These are phyloP conservation scores for Coniferiporia sulphurascens DNA, from an alignment of 1,284 basidiomycete genomes.

Conservation along the genomic window DNA sequence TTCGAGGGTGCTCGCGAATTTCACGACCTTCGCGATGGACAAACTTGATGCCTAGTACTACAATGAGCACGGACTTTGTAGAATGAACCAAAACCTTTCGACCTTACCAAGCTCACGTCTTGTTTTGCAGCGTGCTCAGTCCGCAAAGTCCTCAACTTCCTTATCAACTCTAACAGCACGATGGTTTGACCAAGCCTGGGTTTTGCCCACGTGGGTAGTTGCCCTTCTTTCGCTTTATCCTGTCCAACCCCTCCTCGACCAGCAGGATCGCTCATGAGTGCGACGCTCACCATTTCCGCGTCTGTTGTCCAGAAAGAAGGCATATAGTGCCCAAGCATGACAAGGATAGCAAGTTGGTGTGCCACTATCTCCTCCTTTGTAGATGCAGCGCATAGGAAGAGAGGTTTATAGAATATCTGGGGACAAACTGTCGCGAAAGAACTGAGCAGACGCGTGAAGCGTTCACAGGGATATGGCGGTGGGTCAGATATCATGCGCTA, in stretches of 20 bases:
- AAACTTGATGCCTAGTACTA: conserved; percentile 29
- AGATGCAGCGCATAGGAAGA: conserved; percentile 67
- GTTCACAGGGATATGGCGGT: conserved; percentile 39
- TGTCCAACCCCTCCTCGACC: conserved; percentile 26
- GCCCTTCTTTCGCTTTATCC: conserved; percentile 27
- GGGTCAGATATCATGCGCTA: conserved; percentile 46
- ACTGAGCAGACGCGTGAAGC: conserved; percentile 46
- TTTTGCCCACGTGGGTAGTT: conserved; percentile 34
- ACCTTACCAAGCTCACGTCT: conserved; percentile 20
- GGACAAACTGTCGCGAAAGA: conserved; percentile 50
- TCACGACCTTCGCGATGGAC: conserved; percentile 34
- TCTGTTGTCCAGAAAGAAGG: conserved; percentile 67
- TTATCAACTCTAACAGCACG: conserved; percentile 59
- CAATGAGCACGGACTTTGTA: background rate
- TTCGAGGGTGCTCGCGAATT: conserved; percentile 58
- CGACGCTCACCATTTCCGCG: conserved; percentile 73
- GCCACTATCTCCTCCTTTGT: conserved; percentile 52
- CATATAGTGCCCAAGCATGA: conserved; percentile 47
- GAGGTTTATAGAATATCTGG: conserved; percentile 67
- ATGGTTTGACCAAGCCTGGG: conserved; percentile 63
- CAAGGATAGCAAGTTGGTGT: conserved; percentile 53
- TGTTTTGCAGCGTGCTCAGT: conserved; percentile 33
- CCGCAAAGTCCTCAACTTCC: conserved; percentile 41
- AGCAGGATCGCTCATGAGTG: conserved; percentile 52
- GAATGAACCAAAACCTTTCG: background rate